Percentiles rank a stretch among this genome's conserved stretches.
These are phyloP conservation scores for Boeremia lycopersici DNA, from an alignment of 2,329 filamentous ascomycete genomes.

Conservation along the genomic window DNA sequence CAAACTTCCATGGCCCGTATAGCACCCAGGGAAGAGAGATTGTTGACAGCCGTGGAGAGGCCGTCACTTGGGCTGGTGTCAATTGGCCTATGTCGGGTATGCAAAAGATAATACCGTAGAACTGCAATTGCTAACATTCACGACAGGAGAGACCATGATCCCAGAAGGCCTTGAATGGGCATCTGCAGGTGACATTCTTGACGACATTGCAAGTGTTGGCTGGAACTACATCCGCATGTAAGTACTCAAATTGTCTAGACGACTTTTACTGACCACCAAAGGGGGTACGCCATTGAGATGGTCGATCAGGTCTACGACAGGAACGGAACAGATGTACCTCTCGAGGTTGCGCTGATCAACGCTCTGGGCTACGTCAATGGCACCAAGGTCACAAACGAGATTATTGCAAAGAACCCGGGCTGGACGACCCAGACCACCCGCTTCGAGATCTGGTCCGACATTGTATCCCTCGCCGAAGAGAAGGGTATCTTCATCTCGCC, in stretches of 20 bases:
- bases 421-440: conserved; percentile 49
- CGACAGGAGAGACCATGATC: conserved; percentile 61
- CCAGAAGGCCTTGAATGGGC: conserved; percentile 66
- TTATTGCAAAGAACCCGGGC: conserved; percentile 44
- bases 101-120: neutral
- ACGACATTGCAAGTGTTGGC: conserved; percentile 59
- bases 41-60: conserved; percentile 45
- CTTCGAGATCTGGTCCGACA: conserved; percentile 46
- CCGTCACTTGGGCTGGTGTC: conserved; percentile 65
- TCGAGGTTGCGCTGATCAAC: conserved; percentile 49
- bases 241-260: neutral
- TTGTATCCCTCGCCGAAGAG: conserved; percentile 32
- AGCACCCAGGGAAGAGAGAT: conserved; percentile 49
- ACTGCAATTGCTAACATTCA: neutral
- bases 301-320: conserved; percentile 51
- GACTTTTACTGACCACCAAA: conserved; percentile 10
- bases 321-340: conserved; percentile 46
- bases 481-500: conserved; percentile 41
- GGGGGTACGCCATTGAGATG: conserved; percentile 51
- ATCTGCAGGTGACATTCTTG: conserved; percentile 57
- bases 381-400: conserved; percentile 48
- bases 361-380: conserved; percentile 47
- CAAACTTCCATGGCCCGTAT: conserved; percentile 43
- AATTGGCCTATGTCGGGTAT: conserved; percentile 60
- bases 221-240: conserved; percentile 66